Conservation (phyloP, 805 yeast species). For the Komagataella mondaviorum region DNA sequence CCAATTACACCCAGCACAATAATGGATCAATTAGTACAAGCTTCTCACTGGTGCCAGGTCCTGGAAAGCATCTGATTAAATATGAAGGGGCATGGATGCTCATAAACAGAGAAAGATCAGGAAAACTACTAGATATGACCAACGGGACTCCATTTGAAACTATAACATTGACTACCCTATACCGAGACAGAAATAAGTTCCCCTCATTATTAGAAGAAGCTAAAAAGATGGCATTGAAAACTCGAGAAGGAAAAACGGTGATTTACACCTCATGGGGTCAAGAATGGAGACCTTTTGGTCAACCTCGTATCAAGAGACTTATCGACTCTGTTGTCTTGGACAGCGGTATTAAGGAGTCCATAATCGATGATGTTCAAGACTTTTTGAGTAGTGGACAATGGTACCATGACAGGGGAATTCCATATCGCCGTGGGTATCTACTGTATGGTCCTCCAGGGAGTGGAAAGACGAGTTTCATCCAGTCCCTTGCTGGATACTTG, state of each 20-base stretch:
- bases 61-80: slow-evolving; percentile 81
- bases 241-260: slow-evolving; percentile 89
- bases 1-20: slow-evolving; percentile 76
- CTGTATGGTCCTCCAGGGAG: slow-evolving; percentile 96
- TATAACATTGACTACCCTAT: slow-evolving; percentile 82
- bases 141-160: slow-evolving; percentile 94
- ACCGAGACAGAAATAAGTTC: slow-evolving; percentile 64
- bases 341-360: slow-evolving; percentile 49
- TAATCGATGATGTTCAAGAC: slow-evolving; percentile 64
- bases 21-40: slow-evolving; percentile 84
- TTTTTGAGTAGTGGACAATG: slow-evolving; percentile 72
- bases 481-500: slow-evolving; percentile 91
- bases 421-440: slow-evolving; percentile 88
- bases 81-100: slow-evolving; percentile 83
- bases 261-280: slow-evolving; percentile 94
- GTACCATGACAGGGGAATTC: slow-evolving; percentile 96
- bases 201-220: slow-evolving; percentile 65
- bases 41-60: slow-evolving; percentile 91
- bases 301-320: slow-evolving; percentile 77
- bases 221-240: slow-evolving; percentile 63
- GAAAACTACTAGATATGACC: slow-evolving; percentile 75
- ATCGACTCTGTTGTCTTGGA: slow-evolving; percentile 82
- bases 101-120: slow-evolving; percentile 83
- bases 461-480: slow-evolving; percentile 92
- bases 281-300: slow-evolving; percentile 98